Percentiles rank a stretch among this genome's conserved stretches.
phyloP scores from a whole-genome alignment of 768 basidiomycete species.

The Mycena amicta region DNA sequence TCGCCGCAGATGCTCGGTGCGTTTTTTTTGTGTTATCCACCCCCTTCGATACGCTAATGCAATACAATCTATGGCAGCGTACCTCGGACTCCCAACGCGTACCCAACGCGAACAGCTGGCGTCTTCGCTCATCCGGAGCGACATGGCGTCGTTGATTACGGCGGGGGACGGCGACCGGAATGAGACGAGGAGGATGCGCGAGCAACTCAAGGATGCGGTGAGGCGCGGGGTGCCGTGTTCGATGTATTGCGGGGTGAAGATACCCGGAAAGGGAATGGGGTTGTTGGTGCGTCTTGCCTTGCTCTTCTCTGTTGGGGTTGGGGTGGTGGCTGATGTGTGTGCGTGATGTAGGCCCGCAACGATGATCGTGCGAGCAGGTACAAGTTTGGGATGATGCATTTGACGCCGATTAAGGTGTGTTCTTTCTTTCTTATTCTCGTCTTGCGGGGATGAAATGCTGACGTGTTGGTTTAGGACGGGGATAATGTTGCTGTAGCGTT shows the following conservation, averaged over 20 bases:
- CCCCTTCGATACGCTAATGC: too few relatives aligned
- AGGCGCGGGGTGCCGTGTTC: slow-evolving; percentile 14
- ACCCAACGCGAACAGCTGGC: slow-evolving; percentile 13
- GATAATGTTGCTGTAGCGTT: slow-evolving; percentile 18
- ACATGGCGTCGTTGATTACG: slow-evolving; percentile 11
- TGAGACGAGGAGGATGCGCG: slow-evolving; percentile 15
- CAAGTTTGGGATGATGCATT: slow-evolving; percentile 23
- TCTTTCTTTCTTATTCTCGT: too few relatives aligned
- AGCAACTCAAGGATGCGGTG: slow-evolving; percentile 15
- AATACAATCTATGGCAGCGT: neutral
- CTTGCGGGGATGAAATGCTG: neutral
- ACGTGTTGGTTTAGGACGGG: slow-evolving; percentile 8
- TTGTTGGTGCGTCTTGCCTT: slow-evolving; percentile 5
- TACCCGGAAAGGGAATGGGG: slow-evolving; percentile 11
- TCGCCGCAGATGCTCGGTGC: slow-evolving; percentile 20
- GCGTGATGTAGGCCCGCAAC: slow-evolving; percentile 8
- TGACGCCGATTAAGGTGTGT: slow-evolving; percentile 21
- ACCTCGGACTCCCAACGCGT: slow-evolving; percentile 20
- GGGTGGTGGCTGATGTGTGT: too few relatives aligned
- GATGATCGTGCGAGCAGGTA: slow-evolving; percentile 11
- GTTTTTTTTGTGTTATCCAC: neutral
- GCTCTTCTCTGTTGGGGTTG: too few relatives aligned
- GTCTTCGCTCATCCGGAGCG: slow-evolving; percentile 17
- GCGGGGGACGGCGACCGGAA: slow-evolving; percentile 10
- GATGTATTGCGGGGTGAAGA: slow-evolving; percentile 16